phyloP scores from a whole-genome alignment of 2,329 filamentous ascomycete species.

The Alternaria angustiovoidea region DNA sequence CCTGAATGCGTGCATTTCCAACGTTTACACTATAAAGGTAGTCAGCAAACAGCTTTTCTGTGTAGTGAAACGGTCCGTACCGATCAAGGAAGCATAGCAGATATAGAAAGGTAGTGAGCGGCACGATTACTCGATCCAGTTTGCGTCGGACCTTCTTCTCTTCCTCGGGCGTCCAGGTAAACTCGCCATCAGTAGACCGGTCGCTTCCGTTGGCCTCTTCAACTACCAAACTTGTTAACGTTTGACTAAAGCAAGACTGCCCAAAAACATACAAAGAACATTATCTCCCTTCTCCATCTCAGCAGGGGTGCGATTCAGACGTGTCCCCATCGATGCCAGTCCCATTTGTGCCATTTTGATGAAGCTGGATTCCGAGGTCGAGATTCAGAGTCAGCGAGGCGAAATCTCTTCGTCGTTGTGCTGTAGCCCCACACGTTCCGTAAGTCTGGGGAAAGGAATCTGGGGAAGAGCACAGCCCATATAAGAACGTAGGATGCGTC shows the following conservation, averaged over 20 bases:
- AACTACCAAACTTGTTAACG: slow-evolving; percentile 27
- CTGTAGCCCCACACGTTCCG: slow-evolving; percentile 30
- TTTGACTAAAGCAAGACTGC: background rate
- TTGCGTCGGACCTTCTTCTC: slow-evolving; percentile 60
- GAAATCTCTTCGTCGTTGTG: slow-evolving; percentile 14
- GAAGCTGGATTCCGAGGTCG: background rate
- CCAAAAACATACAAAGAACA: slow-evolving; percentile 29
- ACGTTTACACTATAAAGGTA: slow-evolving; percentile 50
- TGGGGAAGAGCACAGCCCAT: slow-evolving; percentile 41
- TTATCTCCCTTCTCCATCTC: slow-evolving; percentile 31
- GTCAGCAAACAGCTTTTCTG: slow-evolving; percentile 11
- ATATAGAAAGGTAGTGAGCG: slow-evolving; percentile 63
- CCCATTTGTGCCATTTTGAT: slow-evolving; percentile 18
- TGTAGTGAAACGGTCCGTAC: slow-evolving; percentile 21
- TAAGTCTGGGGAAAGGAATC: slow-evolving; percentile 36
- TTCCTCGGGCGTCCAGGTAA: slow-evolving; percentile 61
- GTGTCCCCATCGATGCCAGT: slow-evolving; percentile 8
- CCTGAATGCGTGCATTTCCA: slow-evolving; percentile 65
- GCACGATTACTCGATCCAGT: slow-evolving; percentile 62
- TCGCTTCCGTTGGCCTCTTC: slow-evolving; percentile 40
- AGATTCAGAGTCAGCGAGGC: slow-evolving; percentile 7
- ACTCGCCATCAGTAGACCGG: slow-evolving; percentile 38
- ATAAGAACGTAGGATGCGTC: slow-evolving; percentile 33
- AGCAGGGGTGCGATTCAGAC: slow-evolving; percentile 13
- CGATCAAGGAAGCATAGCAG: slow-evolving; percentile 61